phyloP scores from a whole-genome alignment of 139 green algal species.

The Ettlia oleoabundans region DNA sequence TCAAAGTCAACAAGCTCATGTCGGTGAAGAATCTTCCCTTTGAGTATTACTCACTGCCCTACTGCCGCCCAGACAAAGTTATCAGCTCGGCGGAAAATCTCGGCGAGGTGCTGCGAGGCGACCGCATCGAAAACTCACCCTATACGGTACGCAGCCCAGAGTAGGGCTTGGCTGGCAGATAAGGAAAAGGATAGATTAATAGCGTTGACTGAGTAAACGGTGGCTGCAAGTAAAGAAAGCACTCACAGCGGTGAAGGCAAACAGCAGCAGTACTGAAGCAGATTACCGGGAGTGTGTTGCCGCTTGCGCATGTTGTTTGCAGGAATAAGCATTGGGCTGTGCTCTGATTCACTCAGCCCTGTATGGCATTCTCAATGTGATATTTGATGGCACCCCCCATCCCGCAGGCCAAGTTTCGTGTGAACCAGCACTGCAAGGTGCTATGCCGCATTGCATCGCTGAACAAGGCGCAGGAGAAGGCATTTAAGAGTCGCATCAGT shows the following conservation, averaged over 20 bases:
- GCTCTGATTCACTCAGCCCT: too few species aligned
- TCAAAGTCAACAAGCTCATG: conserved; percentile 98
- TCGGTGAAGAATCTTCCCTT: conserved; percentile 96
- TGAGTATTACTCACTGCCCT: conserved; percentile 98
- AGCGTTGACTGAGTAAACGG: too few species aligned
- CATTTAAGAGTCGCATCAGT: conserved; percentile 85
- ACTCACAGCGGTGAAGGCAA: too few species aligned
- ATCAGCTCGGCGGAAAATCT: conserved; percentile 93
- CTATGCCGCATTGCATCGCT: conserved; percentile 88
- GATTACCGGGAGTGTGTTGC: too few species aligned
- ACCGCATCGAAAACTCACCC: conserved; percentile 97
- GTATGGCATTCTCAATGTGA: too few species aligned
- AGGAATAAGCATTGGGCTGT: too few species aligned
- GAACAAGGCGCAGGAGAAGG: conserved; percentile 74
- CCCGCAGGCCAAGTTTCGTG: conserved; percentile 88
- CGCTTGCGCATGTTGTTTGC: too few species aligned
- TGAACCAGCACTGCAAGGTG: conserved; percentile 95
- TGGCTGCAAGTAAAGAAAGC: too few species aligned
- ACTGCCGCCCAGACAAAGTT: conserved; percentile 92
- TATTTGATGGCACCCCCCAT: background rate
- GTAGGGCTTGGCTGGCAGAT: too few species aligned
- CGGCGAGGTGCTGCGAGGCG: conserved; percentile 96
- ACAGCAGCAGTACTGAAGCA: too few species aligned
- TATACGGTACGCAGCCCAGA: conserved; percentile 88
- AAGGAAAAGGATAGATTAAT: too few species aligned